Evolutionary conservation across 192 early-diverging fungal genomes (phyloP).

Genomic region (Backusella australiensis): DNA sequence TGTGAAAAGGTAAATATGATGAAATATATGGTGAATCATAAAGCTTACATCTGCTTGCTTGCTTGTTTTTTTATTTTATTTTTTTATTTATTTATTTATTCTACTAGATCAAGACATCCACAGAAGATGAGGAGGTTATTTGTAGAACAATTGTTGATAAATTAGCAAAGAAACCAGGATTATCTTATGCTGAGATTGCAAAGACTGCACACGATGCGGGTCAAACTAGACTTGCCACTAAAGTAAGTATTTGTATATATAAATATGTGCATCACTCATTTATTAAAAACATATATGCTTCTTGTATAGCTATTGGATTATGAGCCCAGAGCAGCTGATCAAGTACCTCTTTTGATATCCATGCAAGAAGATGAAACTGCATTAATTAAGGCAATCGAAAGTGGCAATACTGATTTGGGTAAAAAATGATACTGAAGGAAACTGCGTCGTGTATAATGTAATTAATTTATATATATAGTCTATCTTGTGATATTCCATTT

Average conservation of each 20-base stretch:
- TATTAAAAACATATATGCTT: neutral
- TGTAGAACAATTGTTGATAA: conserved; percentile 79
- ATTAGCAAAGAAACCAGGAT: conserved; percentile 62
- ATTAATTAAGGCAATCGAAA: conserved; percentile 87
- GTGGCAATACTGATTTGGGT: conserved; percentile 94
- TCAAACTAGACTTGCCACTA: conserved; percentile 80
- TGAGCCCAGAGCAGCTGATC: conserved; percentile 91
- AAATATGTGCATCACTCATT: neutral
- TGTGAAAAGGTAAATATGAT: conserved; percentile 73
- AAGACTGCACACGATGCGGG: conserved; percentile 86
- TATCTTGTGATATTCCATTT: conserved; percentile 91
- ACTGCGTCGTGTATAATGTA: neutral
- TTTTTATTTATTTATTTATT: too few relatives aligned
- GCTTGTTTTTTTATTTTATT: too few relatives aligned
- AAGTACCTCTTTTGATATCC: conserved; percentile 90
- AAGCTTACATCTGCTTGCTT: neutral
- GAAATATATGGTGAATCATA: neutral
- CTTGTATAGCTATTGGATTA: conserved; percentile 71
- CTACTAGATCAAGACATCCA: conserved; percentile 69
- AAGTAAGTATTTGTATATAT: conserved; percentile 37
- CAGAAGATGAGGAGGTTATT: conserved; percentile 86
- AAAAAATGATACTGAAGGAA: neutral
- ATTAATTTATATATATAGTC: conserved; percentile 40
- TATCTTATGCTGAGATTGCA: conserved; percentile 92
- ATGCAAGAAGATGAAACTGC: conserved; percentile 92